phyloP scores from a whole-genome alignment of 176 grass and related monocot genomes.

The Thinopyrum elongatum region DNA sequence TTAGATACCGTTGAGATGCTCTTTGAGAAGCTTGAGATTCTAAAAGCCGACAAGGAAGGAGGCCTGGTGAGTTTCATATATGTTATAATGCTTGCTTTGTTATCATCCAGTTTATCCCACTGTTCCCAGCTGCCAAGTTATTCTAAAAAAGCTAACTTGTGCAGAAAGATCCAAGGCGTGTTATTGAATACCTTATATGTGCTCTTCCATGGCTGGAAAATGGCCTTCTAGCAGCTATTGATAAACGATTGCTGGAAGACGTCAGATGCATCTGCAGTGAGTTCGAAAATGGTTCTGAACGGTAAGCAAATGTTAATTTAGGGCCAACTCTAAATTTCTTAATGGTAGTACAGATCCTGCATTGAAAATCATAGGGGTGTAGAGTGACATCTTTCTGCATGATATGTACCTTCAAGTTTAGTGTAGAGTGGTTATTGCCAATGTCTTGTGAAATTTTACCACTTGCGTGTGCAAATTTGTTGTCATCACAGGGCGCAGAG shows the following conservation, averaged over 20 bases:
- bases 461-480: neutral
- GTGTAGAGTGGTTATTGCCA: no score
- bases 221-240: no score
- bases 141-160: neutral
- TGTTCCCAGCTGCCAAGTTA: neutral
- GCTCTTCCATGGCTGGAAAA: constrained; percentile 11
- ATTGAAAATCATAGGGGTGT: no score
- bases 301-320: neutral
- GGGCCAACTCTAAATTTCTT: neutral
- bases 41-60: constrained; percentile 12
- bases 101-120: neutral
- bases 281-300: constrained; percentile 14
- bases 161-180: constrained; percentile 24
- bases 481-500: constrained; percentile 7
- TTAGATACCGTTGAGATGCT: neutral
- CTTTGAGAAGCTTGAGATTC: constrained; percentile 34
- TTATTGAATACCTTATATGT: constrained; percentile 31
- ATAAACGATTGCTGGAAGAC: constrained; percentile 28
- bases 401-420: neutral
- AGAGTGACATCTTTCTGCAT: neutral
- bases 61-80: constrained; percentile 32
- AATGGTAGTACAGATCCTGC: neutral
- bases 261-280: constrained; percentile 13
- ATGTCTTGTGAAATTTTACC: neutral
- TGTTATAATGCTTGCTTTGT: constrained; percentile 25